phyloP scores from a whole-genome alignment of 768 basidiomycete genomes.

The Tylopilus subfusipes region DNA sequence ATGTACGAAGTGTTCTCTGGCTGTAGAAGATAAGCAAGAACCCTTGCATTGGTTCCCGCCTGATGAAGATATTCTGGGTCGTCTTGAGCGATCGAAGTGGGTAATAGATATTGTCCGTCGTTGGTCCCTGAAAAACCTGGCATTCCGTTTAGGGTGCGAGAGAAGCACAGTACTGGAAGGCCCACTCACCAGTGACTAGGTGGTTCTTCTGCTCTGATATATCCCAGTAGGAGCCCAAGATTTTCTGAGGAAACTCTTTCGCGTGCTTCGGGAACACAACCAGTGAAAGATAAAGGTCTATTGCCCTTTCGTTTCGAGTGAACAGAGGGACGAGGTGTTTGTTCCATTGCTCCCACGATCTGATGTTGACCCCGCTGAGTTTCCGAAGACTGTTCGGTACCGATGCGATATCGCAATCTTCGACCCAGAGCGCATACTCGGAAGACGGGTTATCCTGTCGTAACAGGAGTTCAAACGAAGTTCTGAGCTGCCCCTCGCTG shows the following conservation, averaged over 20 bases:
- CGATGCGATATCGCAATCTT: not conserved
- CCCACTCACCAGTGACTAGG: not conserved
- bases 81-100: not conserved
- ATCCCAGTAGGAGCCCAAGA: slow-evolving; percentile 39
- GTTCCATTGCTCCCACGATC: slow-evolving; percentile 27
- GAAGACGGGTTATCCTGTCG: slow-evolving; percentile 30
- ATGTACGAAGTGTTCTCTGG: not conserved
- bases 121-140: not conserved
- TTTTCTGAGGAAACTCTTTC: slow-evolving; percentile 34
- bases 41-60: not conserved
- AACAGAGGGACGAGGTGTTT: not conserved
- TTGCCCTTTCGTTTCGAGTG: not conserved
- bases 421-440: slow-evolving; percentile 34
- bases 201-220: slow-evolving; percentile 26
- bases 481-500: slow-evolving; percentile 24
- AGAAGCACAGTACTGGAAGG: not conserved
- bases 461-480: slow-evolving; percentile 28
- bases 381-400: slow-evolving; percentile 20
- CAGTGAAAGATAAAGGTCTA: slow-evolving; percentile 34
- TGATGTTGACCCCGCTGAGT: slow-evolving; percentile 24
- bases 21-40: not conserved
- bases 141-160: not conserved
- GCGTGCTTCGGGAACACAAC: slow-evolving; percentile 38
- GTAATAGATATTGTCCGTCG: not conserved
- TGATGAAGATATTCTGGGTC: not conserved